Evolutionary conservation across 2,329 filamentous ascomycete genomes (phyloP).

Genomic region (Ophiostoma sp.): DNA sequence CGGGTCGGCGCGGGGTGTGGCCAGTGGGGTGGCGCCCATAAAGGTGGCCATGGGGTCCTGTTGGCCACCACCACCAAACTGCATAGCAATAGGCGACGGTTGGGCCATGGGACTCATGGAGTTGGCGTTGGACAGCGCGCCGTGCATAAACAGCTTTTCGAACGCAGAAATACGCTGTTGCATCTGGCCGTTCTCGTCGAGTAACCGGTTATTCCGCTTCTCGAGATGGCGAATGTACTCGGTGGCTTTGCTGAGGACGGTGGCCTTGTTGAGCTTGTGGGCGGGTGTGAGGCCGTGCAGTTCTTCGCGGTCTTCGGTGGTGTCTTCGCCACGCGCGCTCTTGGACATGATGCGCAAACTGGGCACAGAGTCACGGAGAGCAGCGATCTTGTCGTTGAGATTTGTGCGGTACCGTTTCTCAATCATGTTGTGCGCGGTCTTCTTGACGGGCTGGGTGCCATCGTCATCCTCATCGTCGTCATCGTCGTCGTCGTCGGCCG

Average conservation of each 20-base stretch:
- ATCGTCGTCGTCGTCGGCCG: slow-evolving; percentile 60
- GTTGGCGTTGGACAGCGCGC: slow-evolving; percentile 63
- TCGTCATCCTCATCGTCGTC: slow-evolving; percentile 62
- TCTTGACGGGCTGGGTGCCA: slow-evolving; percentile 66
- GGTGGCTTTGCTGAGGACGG: slow-evolving; percentile 89
- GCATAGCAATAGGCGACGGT: slow-evolving; percentile 51
- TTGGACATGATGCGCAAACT: slow-evolving; percentile 83
- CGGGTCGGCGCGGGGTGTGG: slow-evolving; percentile 41
- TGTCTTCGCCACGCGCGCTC: slow-evolving; percentile 66
- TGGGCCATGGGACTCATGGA: slow-evolving; percentile 55
- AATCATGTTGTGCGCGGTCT: slow-evolving; percentile 97
- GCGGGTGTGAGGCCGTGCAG: slow-evolving; percentile 79
- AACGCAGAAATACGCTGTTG: slow-evolving; percentile 75
- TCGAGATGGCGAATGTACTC: slow-evolving; percentile 95
- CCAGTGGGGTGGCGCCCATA: slow-evolving; percentile 42
- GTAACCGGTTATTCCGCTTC: slow-evolving; percentile 79
- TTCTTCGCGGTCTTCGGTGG: slow-evolving; percentile 74
- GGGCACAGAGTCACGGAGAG: slow-evolving; percentile 86
- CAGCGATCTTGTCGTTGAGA: slow-evolving; percentile 94
- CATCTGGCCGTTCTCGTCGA: slow-evolving; percentile 78
- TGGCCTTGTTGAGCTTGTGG: slow-evolving; percentile 97
- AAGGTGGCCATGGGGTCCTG: slow-evolving; percentile 43
- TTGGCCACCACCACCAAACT: slow-evolving; percentile 44
- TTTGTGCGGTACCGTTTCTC: slow-evolving; percentile 97
- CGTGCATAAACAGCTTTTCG: slow-evolving; percentile 75